A percentile compares a stretch with the other conserved stretches of the same genome.
Evolutionary conservation across 192 early-diverging fungal genomes (phyloP).

Genomic region (Entomortierella chlamydospora): DNA sequence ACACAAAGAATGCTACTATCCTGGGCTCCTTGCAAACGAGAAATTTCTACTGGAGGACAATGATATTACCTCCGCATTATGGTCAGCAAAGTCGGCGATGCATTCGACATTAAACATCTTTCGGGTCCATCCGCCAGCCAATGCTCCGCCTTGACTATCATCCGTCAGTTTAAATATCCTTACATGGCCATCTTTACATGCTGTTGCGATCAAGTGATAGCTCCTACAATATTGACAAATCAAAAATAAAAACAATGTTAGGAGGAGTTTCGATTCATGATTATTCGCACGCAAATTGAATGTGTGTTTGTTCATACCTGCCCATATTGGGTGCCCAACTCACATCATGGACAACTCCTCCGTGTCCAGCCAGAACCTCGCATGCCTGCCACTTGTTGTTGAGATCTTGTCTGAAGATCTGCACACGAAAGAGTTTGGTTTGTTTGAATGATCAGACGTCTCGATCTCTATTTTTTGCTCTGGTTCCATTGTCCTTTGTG

Average conservation of each 20-base stretch:
- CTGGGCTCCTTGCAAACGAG: too few relatives aligned
- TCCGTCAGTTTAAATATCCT: conserved; percentile 80
- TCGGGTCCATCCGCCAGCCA: conserved; percentile 46
- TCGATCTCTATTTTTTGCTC: neutral
- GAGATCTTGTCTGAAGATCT: conserved; percentile 70
- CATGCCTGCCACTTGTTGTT: conserved; percentile 73
- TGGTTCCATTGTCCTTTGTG: neutral
- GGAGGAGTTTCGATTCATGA: neutral
- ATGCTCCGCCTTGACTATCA: conserved; percentile 43
- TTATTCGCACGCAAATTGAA: too few relatives aligned
- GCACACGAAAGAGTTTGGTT: too few relatives aligned
- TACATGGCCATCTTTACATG: conserved; percentile 79
- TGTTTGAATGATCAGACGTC: neutral
- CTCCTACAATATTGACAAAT: conserved; percentile 51
- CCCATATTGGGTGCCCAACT: conserved; percentile 79
- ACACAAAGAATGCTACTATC: too few relatives aligned
- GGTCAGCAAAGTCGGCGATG: conserved; percentile 72
- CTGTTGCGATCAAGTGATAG: conserved; percentile 88
- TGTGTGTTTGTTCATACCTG: conserved; percentile 46
- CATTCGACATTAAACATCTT: conserved; percentile 64
- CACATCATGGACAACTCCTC: conserved; percentile 74
- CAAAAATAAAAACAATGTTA: neutral
- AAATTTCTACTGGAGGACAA: too few relatives aligned
- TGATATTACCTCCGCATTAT: conserved; percentile 66
- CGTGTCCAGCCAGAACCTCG: conserved; percentile 69